Conservation (phyloP, 345 rosid genomes). For the Moricandia arvensis region DNA sequence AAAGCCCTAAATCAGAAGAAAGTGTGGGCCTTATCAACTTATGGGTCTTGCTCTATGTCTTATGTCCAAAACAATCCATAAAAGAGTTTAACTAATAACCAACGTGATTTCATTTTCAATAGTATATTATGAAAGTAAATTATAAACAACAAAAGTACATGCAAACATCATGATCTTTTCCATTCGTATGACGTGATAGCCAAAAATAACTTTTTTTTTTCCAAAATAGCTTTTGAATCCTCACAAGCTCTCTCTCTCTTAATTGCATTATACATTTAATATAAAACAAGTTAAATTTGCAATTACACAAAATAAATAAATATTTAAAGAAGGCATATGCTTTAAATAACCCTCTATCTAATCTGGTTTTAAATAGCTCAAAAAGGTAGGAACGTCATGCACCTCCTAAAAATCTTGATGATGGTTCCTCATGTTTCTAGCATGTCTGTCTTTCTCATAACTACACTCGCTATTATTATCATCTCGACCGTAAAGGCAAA, state of each 20-base stretch:
- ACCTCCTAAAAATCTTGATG: constrained; percentile 11
- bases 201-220: not conserved
- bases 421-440: constrained; percentile 26
- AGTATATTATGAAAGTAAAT: not conserved
- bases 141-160: constrained; percentile 19
- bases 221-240: not conserved
- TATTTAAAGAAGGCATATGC: constrained; percentile 3
- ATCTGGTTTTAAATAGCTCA: constrained; percentile 18
- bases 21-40: constrained; percentile 5
- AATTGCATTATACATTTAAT: constrained; percentile 1
- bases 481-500: constrained; percentile 12
- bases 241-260: not conserved
- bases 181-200: constrained; percentile 33
- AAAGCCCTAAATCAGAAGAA: not conserved
- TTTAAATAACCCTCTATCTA: constrained; percentile 28
- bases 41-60: not conserved
- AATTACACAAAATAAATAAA: not conserved
- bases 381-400: constrained; percentile 29
- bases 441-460: constrained; percentile 25
- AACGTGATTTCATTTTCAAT: constrained; percentile 11
- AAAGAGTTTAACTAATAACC: not conserved
- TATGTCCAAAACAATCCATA: not conserved
- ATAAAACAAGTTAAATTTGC: not conserved
- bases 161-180: constrained; percentile 26
- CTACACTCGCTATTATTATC: constrained; percentile 10